Base-by-base conservation (phyloP, 371 early-diverging fungal genomes). In the Encephalitozoon hellem region DNA sequence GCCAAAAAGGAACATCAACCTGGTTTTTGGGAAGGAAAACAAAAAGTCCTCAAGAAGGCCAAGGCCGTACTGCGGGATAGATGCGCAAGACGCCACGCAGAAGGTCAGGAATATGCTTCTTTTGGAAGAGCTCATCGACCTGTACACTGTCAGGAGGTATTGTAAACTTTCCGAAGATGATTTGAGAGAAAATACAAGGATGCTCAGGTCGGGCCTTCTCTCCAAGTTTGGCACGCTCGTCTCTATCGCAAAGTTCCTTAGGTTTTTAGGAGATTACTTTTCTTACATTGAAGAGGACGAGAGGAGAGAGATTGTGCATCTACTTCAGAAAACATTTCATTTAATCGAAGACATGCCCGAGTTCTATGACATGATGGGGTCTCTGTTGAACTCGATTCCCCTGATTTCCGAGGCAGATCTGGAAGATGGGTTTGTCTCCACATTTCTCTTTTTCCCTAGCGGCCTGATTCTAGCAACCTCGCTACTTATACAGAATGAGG, bases 11-110 rank as follows among this genome's bases (percentile, higher is more conserved):
- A 67, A 43, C 39, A 25, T 70, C 1, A 30, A 47, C 21, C 18
- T 51, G 51, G 45, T 45, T 0, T 74, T 74, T 70, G 74, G 74
- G 12, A 74, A 74, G 54, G 28, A 32, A 38, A 41, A 15, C 18
- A 74, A 73, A 28, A 67, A 68, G 51, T 42, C 59, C 9, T 42
- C 45, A 21, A 74, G 70, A 26, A 25, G 28, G 23, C 23, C 39
- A 25, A 42, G 74, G 34, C 30, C 32, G 30, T 59, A 15, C 6
- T 59, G 30, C 28, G 67, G 49, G 11, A 41, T 73, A 11, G 41
- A 53, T 4, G 34, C 18, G 23, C 28, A 69, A 53, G 26, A 15
- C 30, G 18, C 53, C 25, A 39, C 4, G 21, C 26, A 3, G 30
- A n/a, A 11, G 25, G 18, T 51, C 28, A 25, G 39, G 3, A 32